A percentile compares a stretch with the other conserved stretches of the same genome.
phyloP scores from a whole-genome alignment of 2,329 filamentous ascomycete species.

The Lasiodiplodia gonubiensis region DNA sequence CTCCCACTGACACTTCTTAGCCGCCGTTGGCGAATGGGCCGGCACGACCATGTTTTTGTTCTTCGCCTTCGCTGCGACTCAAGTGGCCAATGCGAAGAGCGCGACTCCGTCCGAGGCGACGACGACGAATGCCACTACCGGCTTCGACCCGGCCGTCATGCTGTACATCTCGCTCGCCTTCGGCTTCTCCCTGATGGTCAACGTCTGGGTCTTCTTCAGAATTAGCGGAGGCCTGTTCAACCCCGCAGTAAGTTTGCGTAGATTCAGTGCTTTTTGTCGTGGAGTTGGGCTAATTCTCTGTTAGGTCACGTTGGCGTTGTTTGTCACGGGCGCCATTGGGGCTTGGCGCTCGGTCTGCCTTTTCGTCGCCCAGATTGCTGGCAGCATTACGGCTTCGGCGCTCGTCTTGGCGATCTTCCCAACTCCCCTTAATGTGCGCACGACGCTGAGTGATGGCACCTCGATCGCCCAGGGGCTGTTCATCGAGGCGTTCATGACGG shows the following conservation, averaged over 20 bases:
- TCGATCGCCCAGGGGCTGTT: slow-evolving; percentile 45
- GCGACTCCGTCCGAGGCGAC: slow-evolving; percentile 41
- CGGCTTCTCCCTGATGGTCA: slow-evolving; percentile 48
- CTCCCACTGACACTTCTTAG: background rate
- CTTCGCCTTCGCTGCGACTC: slow-evolving; percentile 43
- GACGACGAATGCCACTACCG: slow-evolving; percentile 52
- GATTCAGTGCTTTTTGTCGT: slow-evolving; percentile 32
- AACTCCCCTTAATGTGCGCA: slow-evolving; percentile 41
- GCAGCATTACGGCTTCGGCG: slow-evolving; percentile 30
- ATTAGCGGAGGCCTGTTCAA: slow-evolving; percentile 49
- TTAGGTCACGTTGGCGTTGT: slow-evolving; percentile 47
- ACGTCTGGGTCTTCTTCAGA: slow-evolving; percentile 49
- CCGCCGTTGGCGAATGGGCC: slow-evolving; percentile 26
- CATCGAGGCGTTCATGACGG: slow-evolving; percentile 49
- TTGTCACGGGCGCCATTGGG: slow-evolving; percentile 41
- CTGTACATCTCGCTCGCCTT: slow-evolving; percentile 47
- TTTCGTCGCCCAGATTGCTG: slow-evolving; percentile 43
- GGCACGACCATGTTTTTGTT: slow-evolving; percentile 29
- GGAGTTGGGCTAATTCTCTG: background rate
- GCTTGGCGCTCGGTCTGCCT: slow-evolving; percentile 39
- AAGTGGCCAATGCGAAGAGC: slow-evolving; percentile 55
- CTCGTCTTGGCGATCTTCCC: slow-evolving; percentile 41
- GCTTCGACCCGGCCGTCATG: slow-evolving; percentile 52
- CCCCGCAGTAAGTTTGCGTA: slow-evolving; percentile 45
- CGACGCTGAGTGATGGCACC: slow-evolving; percentile 43